phyloP scores from a whole-genome alignment of 2,329 filamentous ascomycete species.

The Plectosphaerella cucumerina region DNA sequence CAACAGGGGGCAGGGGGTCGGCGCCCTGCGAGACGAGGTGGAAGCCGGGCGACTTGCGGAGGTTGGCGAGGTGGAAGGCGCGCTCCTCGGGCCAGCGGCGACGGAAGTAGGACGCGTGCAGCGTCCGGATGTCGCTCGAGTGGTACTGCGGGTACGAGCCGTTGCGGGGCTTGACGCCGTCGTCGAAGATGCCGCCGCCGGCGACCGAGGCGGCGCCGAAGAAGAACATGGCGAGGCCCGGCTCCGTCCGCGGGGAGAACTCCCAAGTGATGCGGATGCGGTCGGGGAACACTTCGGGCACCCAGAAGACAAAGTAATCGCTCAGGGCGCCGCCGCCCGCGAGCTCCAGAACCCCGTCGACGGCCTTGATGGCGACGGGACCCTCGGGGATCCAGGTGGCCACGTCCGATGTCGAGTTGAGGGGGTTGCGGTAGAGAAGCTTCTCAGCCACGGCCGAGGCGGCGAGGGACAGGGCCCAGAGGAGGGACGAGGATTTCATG shows the following conservation, averaged over 20 bases:
- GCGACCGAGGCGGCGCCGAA: constrained; percentile 22
- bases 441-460: constrained; percentile 13
- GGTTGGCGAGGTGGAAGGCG: constrained; percentile 21
- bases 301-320: constrained; percentile 27
- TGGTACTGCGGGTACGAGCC: constrained; percentile 17
- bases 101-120: constrained; percentile 16
- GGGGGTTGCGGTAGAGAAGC: constrained; percentile 24
- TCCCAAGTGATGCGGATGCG: constrained; percentile 26
- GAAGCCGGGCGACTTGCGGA: constrained; percentile 25
- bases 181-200: constrained; percentile 23
- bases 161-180: constrained; percentile 18
- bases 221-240: constrained; percentile 28
- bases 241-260: constrained; percentile 23
- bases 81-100: constrained; percentile 22
- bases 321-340: constrained; percentile 16
- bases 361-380: constrained; percentile 17
- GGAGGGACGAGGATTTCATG: neutral
- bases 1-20: constrained; percentile 22
- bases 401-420: constrained; percentile 19
- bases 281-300: constrained; percentile 24
- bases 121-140: constrained; percentile 15
- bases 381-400: constrained; percentile 24
- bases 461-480: constrained; percentile 4
- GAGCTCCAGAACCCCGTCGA: constrained; percentile 22
- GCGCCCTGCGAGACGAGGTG: constrained; percentile 21